Evolutionary conservation across 495 filamentous ascomycete genomes (phyloP).

Genomic region (Hypoxylon cercidicola): DNA sequence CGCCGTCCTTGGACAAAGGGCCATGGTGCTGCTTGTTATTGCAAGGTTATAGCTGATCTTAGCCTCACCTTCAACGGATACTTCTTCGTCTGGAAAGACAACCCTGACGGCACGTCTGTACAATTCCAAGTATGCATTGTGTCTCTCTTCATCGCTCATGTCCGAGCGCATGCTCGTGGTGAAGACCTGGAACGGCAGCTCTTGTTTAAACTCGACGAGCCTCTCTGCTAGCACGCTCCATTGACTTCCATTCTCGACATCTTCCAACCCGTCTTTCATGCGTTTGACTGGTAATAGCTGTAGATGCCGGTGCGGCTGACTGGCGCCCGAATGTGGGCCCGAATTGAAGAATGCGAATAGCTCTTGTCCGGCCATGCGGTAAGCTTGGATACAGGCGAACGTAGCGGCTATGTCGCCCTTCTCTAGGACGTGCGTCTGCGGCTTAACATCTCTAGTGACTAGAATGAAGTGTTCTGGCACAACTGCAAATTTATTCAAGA

Average conservation of each 20-base stretch:
- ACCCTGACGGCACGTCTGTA: conserved; percentile 63
- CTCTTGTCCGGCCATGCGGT: conserved; percentile 52
- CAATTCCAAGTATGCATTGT: conserved; percentile 54
- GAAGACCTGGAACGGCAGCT: conserved; percentile 46
- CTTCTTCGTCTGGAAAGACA: conserved; percentile 31
- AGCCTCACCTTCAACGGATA: conserved; percentile 55
- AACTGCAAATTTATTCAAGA: conserved; percentile 86
- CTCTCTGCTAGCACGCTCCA: conserved; percentile 67
- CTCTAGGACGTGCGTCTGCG: conserved; percentile 76
- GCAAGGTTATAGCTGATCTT: conserved; percentile 82
- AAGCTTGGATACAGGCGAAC: conserved; percentile 72
- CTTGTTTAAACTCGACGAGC: conserved; percentile 35
- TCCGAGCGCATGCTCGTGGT: conserved; percentile 35
- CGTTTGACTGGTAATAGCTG: conserved; percentile 78
- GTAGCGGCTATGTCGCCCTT: conserved; percentile 71
- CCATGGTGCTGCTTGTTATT: conserved; percentile 75
- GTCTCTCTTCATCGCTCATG: conserved; percentile 45
- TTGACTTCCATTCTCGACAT: conserved; percentile 24
- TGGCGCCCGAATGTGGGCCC: conserved; percentile 78
- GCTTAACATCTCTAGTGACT: conserved; percentile 71
- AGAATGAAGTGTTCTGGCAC: conserved; percentile 85
- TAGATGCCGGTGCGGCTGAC: conserved; percentile 81
- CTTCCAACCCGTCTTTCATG: conserved; percentile 66
- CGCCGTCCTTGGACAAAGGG: conserved; percentile 69
- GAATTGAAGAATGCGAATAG: conserved; percentile 89